Conservation (phyloP, 495 filamentous ascomycete species). For the Aspergillus sparsus region DNA sequence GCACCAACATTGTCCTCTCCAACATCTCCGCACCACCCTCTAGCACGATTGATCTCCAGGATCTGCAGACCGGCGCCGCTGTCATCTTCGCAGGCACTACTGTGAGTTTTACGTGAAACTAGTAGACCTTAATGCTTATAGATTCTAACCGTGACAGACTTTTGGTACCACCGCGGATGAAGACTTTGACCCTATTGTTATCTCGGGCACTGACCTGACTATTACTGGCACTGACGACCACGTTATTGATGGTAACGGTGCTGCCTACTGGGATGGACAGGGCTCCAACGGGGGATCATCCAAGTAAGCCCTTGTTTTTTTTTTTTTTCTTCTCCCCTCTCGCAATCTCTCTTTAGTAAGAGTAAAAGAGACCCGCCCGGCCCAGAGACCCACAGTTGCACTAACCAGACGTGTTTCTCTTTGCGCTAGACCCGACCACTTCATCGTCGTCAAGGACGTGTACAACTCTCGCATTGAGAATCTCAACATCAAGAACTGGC, state of each 20-base stretch:
- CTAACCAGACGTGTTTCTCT: no score
- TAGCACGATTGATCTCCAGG: constrained; percentile 38
- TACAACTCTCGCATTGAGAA: constrained; percentile 38
- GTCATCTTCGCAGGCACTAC: constrained; percentile 46
- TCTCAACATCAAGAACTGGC: constrained; percentile 47
- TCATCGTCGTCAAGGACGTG: constrained; percentile 46
- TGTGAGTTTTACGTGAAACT: constrained; percentile 15
- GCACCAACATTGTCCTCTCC: constrained; percentile 42
- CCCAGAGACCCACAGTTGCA: no score
- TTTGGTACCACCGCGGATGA: constrained; percentile 40
- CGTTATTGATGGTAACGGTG: constrained; percentile 49
- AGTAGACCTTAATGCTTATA: background rate
- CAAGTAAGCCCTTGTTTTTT: constrained; percentile 29
- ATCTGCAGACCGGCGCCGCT: constrained; percentile 38
- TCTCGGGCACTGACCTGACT: constrained; percentile 43
- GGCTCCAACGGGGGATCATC: constrained; percentile 49
- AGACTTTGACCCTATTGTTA: constrained; percentile 41
- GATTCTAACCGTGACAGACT: constrained; percentile 24
- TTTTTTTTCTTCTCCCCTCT: background rate
- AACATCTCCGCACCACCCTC: constrained; percentile 38
- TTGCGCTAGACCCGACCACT: constrained; percentile 42
- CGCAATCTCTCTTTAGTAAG: background rate
- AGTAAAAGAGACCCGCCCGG: background rate
- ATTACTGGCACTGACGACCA: constrained; percentile 40
- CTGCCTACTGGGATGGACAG: constrained; percentile 49